Evolutionary conservation across 208 protist species (phyloP), one percentile per base, ranked within the genome.

Genomic region (Trypanosoma grayi): DNA sequence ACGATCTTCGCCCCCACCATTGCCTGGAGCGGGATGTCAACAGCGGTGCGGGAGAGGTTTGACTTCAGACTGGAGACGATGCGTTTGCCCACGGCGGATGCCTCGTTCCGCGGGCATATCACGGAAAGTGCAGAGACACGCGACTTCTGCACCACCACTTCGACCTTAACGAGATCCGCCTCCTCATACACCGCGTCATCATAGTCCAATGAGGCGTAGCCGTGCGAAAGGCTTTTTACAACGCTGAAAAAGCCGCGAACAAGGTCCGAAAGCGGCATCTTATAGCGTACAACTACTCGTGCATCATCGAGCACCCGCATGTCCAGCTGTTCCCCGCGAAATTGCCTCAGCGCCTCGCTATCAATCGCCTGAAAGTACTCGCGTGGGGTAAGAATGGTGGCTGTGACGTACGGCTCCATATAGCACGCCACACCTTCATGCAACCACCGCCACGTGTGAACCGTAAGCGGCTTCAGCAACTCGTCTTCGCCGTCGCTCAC

Each of bases 131-230:
- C 94, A 56, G 95, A 94, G 10, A 98, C 91, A 33, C 79, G 73
- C 10, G 93, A 83, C 48, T 90, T 92, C 74, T 98, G 96, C 30
- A 98, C 80, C 24, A 97, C 58, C 18, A 98, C 79, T 36, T 93
- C 86, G 39, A 97, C 69, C 77, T 97, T 97, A 10, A 97, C 92
- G 0, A 99, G 71, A 52, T 97, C 83, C 0, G 92, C 70, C 50
- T 68, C 45, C 31, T 87, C 73, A 78, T 97, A 99, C 10, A 83
- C 83, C 5, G 67, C 52, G 33, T 97, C 90, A 66, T 97, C 94
- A 73, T 99, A 99, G 57, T 98, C 96, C 4, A 99, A 82, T 18
- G 84, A 93, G 16, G 90, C 95, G 83, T 98, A 98, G 22, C 97
- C 97, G 36, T 85, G 81, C 11, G 89, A 94, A 18, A 81, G 54